These are phyloP conservation scores for Aspergillus ochraceus DNA, from an alignment of 2,329 filamentous ascomycete genomes.

Conservation along the genomic window DNA sequence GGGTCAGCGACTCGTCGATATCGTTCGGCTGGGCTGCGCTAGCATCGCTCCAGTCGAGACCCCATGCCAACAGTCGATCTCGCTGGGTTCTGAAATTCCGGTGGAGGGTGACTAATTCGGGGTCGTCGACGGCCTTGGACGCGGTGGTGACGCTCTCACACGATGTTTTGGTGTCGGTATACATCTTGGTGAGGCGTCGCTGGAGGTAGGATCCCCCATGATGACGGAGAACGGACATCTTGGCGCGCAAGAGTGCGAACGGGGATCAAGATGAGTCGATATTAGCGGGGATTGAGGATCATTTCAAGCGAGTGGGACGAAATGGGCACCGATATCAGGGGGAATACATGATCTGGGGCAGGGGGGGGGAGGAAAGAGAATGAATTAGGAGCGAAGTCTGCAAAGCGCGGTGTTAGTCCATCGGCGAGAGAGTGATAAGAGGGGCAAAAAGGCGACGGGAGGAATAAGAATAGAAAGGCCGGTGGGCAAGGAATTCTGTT, in stretches of 20 bases:
- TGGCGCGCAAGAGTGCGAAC: conserved; percentile 20
- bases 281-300: conserved; percentile 6
- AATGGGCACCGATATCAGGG: conserved; percentile 2
- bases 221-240: conserved; percentile 49
- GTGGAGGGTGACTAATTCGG: conserved; percentile 57
- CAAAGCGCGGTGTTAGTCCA: neutral
- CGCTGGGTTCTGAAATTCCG: conserved; percentile 64
- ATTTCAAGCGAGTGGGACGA: conserved; percentile 11
- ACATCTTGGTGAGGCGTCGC: conserved; percentile 59
- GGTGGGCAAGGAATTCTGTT: conserved; percentile 40
- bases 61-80: conserved; percentile 64
- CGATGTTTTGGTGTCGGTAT: conserved; percentile 64
- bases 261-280: conserved; percentile 16
- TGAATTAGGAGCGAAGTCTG: neutral
- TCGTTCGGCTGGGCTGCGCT: conserved; percentile 56
- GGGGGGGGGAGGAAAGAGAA: neutral
- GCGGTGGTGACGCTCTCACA: conserved; percentile 56
- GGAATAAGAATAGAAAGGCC: conserved; percentile 26
- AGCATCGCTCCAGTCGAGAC: conserved; percentile 65
- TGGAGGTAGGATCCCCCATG: conserved; percentile 47
- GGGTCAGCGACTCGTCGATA: conserved; percentile 63
- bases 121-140: conserved; percentile 50
- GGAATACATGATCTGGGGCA: conserved; percentile 3
- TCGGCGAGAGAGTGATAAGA: neutral
- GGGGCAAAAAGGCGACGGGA: conserved; percentile 16